phyloP scores from a whole-genome alignment of 2,329 filamentous ascomycete genomes.

The Neurospora crassa region DNA sequence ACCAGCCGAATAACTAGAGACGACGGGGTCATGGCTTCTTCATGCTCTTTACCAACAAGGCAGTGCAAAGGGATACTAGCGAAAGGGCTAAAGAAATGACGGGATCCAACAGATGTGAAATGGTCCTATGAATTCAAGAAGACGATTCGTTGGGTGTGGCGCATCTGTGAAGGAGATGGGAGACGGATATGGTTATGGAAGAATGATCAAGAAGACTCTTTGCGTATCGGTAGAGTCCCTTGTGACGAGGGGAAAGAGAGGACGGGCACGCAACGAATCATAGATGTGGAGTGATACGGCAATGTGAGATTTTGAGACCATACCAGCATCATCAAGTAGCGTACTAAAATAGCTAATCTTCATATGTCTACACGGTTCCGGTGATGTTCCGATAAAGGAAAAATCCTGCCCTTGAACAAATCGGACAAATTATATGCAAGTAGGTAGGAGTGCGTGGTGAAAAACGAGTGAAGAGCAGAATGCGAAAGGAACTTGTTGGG shows the following conservation, averaged over 20 bases:
- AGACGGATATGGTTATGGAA: neutral
- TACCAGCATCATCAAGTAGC: neutral
- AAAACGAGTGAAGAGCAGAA: neutral
- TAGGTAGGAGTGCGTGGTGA: neutral
- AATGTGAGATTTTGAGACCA: neutral
- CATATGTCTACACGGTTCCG: neutral
- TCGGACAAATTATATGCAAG: neutral
- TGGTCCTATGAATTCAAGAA: neutral
- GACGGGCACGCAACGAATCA: neutral
- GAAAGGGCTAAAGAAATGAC: neutral
- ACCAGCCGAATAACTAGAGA: neutral
- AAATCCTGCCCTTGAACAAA: neutral
- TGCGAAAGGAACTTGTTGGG: neutral
- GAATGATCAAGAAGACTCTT: neutral
- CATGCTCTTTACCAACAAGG: neutral
- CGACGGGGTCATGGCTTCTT: neutral
- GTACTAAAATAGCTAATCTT: neutral
- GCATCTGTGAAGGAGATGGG: neutral
- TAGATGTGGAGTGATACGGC: neutral
- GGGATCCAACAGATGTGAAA: neutral
- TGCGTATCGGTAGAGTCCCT: neutral
- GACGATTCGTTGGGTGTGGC: neutral
- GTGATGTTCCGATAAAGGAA: neutral
- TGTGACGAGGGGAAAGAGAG: neutral
- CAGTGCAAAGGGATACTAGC: neutral